Percentiles rank a stretch among this genome's conserved stretches.
phyloP scores from a whole-genome alignment of 2,329 filamentous ascomycete species.

The Pochonia chlamydosporia region DNA sequence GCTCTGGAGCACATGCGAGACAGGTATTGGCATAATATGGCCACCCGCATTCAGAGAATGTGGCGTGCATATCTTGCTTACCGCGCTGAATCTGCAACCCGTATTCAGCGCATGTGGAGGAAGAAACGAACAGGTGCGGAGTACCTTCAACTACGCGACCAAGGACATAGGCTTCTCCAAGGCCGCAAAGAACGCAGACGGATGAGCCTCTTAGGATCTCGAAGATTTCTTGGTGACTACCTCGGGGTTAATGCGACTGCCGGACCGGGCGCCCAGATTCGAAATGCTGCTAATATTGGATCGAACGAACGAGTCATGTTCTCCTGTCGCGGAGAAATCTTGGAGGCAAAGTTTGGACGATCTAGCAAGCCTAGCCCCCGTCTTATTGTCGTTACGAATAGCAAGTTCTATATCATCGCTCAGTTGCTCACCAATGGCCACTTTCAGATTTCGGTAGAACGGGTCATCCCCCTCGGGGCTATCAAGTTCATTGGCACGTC shows the following conservation, averaged over 20 bases:
- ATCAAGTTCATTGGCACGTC: conserved; percentile 86
- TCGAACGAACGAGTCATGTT: conserved; percentile 74
- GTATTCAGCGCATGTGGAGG: conserved; percentile 93
- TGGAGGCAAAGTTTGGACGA: conserved; percentile 92
- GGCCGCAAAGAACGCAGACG: conserved; percentile 86
- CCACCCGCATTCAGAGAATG: conserved; percentile 90
- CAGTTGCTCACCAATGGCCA: conserved; percentile 80
- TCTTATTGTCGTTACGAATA: conserved; percentile 76
- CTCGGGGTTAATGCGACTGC: conserved; percentile 76
- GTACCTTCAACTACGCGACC: conserved; percentile 80
- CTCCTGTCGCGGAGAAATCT: conserved; percentile 82
- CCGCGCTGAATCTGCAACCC: conserved; percentile 82
- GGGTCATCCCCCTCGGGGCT: conserved; percentile 73
- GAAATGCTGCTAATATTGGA: conserved; percentile 64
- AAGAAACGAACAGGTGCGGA: conserved; percentile 88
- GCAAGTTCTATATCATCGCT: conserved; percentile 82
- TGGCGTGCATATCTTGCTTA: conserved; percentile 96
- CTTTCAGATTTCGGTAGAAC: conserved; percentile 73
- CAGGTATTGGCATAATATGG: conserved; percentile 99
- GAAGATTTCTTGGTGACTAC: conserved; percentile 92
- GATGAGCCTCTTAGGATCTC: conserved; percentile 85
- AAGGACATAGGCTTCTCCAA: conserved; percentile 75
- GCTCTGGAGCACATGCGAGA: conserved; percentile 97
- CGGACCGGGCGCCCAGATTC: conserved; percentile 76
- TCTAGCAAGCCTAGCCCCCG: conserved; percentile 91